A percentile compares a stretch with the other conserved stretches of the same genome.
Conservation (phyloP, 1,284 basidiomycete species). For the Inonotus hispidus region DNA sequence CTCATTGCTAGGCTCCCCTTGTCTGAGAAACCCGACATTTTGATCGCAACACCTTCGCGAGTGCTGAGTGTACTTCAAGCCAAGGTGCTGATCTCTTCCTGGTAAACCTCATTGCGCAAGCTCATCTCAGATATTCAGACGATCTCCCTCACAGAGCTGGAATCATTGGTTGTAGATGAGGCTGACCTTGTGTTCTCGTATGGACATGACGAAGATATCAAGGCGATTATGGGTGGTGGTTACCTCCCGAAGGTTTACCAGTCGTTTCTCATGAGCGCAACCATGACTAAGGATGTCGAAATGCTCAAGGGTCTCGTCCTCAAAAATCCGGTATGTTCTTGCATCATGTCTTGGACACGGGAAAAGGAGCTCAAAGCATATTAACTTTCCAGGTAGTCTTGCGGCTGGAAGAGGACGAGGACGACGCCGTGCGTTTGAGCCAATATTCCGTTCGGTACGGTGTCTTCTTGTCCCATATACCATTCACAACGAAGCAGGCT, state of each 20-base stretch:
- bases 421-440: conserved; percentile 73
- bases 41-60: conserved; percentile 89
- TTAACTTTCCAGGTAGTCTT: conserved; percentile 59
- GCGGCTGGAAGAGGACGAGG: conserved; percentile 80
- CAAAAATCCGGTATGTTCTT: conserved; percentile 71
- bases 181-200: conserved; percentile 97
- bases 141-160: conserved; percentile 57
- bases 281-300: conserved; percentile 95
- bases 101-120: not conserved
- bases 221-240: conserved; percentile 72
- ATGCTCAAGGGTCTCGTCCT: conserved; percentile 84
- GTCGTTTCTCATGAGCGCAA: conserved; percentile 96
- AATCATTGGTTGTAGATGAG: conserved; percentile 95
- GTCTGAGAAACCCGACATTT: conserved; percentile 89
- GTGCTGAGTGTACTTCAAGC: conserved; percentile 76
- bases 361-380: not conserved
- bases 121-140: conserved; percentile 35
- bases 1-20: conserved; percentile 54
- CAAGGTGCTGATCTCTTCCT: conserved; percentile 42
- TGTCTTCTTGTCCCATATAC: conserved; percentile 16
- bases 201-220: conserved; percentile 91
- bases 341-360: conserved; percentile 26
- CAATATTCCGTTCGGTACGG: conserved; percentile 78
- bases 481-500: not conserved
- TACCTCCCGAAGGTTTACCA: conserved; percentile 88